Conservation (phyloP, 352 stramenopile species). For the Pythium volutum region DNA sequence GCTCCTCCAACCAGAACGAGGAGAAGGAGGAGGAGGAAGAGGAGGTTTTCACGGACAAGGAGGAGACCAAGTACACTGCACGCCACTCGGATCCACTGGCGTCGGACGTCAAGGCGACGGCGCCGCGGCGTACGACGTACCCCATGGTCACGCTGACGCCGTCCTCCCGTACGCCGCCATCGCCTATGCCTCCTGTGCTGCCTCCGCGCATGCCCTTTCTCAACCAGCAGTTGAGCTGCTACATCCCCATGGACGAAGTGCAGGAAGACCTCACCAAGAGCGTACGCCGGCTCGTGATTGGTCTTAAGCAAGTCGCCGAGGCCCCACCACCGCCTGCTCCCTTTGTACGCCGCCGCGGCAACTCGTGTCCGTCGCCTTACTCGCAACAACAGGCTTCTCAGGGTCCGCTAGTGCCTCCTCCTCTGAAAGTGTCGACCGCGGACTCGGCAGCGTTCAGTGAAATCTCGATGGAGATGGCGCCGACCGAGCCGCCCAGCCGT, state of each 20-base stretch:
- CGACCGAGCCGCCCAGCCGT: slow-evolving; percentile 14
- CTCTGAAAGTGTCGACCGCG: too few relatives aligned
- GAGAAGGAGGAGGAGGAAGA: slow-evolving; percentile 19
- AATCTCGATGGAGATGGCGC: too few relatives aligned
- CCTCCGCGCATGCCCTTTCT: neutral
- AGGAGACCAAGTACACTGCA: neutral
- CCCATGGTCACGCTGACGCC: slow-evolving; percentile 1
- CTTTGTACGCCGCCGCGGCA: slow-evolving; percentile 42
- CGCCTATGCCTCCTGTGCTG: neutral
- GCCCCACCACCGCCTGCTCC: slow-evolving; percentile 11
- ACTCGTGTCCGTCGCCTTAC: slow-evolving; percentile 62
- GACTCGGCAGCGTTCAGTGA: too few relatives aligned
- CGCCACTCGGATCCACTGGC: slow-evolving; percentile 16
- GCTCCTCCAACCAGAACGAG: slow-evolving; percentile 43
- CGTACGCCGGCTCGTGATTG: slow-evolving; percentile 71
- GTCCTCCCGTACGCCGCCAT: neutral
- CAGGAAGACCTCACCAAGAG: slow-evolving; percentile 70
- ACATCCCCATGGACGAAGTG: slow-evolving; percentile 41
- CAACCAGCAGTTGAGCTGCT: slow-evolving; percentile 14
- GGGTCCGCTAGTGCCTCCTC: too few relatives aligned
- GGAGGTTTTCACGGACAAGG: neutral
- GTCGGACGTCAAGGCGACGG: neutral
- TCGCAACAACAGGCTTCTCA: too few relatives aligned
- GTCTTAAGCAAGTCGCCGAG: slow-evolving; percentile 69
- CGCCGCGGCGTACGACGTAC: slow-evolving; percentile 12